These are phyloP conservation scores for Microascus cirrosus DNA, from an alignment of 2,329 filamentous ascomycete genomes.

Conservation along the genomic window DNA sequence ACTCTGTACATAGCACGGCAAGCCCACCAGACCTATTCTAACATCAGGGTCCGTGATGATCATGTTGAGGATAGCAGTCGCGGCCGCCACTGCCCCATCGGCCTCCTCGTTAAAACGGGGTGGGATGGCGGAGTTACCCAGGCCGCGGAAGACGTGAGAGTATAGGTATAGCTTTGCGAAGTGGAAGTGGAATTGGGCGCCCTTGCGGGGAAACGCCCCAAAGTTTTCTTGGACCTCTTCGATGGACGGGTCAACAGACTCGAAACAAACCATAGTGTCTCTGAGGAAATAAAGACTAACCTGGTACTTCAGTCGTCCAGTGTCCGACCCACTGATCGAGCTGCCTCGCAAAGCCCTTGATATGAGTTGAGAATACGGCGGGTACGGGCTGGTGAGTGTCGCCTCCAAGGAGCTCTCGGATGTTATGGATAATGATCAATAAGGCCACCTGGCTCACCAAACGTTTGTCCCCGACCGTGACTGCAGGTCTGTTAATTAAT, in stretches of 20 bases:
- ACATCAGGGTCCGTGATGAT: slow-evolving; percentile 30
- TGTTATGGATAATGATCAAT: slow-evolving; percentile 21
- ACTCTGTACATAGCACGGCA: slow-evolving; percentile 38
- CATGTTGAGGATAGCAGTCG: slow-evolving; percentile 30
- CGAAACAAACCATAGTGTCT: no score
- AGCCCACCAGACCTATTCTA: slow-evolving; percentile 25
- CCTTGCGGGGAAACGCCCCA: slow-evolving; percentile 27
- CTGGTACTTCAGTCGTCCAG: slow-evolving; percentile 19
- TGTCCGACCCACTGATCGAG: slow-evolving; percentile 24
- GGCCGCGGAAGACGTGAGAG: slow-evolving; percentile 27
- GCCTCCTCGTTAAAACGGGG: slow-evolving; percentile 22
- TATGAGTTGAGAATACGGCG: slow-evolving; percentile 37
- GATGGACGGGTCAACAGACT: no score
- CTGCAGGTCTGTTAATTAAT: neutral
- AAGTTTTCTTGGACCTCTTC: slow-evolving; percentile 8
- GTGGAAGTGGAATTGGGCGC: slow-evolving; percentile 26
- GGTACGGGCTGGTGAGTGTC: slow-evolving; percentile 40
- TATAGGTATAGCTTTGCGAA: slow-evolving; percentile 30
- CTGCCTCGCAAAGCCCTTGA: slow-evolving; percentile 18
- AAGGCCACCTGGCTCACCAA: neutral
- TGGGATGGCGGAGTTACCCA: slow-evolving; percentile 19
- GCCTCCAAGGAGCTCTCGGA: slow-evolving; percentile 42
- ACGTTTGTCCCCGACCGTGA: neutral
- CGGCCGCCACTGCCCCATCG: slow-evolving; percentile 21
- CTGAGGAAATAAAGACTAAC: no score